Conservation (phyloP, 495 filamentous ascomycete genomes). For the Recurvomyces mirabilis region DNA sequence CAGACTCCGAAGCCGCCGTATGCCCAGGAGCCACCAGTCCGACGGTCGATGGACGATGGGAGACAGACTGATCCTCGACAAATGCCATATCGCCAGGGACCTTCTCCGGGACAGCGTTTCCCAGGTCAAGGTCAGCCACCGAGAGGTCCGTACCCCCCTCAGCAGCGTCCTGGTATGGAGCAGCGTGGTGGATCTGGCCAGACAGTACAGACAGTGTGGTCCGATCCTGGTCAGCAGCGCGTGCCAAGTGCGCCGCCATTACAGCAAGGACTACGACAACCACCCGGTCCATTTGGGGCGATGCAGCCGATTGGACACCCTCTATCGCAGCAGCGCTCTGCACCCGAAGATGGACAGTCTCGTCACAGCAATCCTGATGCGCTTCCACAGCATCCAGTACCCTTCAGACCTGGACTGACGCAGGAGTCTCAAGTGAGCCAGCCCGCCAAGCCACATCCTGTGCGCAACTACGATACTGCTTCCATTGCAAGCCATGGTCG, state of each 20-base stretch:
- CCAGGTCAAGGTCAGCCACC: constrained; percentile 1
- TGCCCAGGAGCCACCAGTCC: not conserved
- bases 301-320: constrained; percentile 5
- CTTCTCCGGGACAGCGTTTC: constrained; percentile 1
- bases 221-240: constrained; percentile 3
- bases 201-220: not conserved
- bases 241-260: constrained; percentile 4
- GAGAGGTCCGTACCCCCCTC: constrained; percentile 1
- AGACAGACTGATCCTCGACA: no score
- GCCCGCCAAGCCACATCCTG: constrained; percentile 50
- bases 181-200: constrained; percentile 1
- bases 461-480: constrained; percentile 56
- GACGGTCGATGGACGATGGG: constrained; percentile 19
- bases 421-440: not conserved
- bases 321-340: constrained; percentile 9
- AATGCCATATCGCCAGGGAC: constrained; percentile 13
- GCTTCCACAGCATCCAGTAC: constrained; percentile 68
- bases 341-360: constrained; percentile 26
- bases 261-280: constrained; percentile 9
- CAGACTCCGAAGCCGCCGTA: constrained; percentile 12
- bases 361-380: constrained; percentile 41
- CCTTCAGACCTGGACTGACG: constrained; percentile 66
- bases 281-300: no score
- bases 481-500: constrained; percentile 24
- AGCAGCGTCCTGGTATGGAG: constrained; percentile 11